Percentiles rank a stretch among this genome's conserved stretches.
Conservation (phyloP, 495 filamentous ascomycete species). For the Daldinia loculata region DNA sequence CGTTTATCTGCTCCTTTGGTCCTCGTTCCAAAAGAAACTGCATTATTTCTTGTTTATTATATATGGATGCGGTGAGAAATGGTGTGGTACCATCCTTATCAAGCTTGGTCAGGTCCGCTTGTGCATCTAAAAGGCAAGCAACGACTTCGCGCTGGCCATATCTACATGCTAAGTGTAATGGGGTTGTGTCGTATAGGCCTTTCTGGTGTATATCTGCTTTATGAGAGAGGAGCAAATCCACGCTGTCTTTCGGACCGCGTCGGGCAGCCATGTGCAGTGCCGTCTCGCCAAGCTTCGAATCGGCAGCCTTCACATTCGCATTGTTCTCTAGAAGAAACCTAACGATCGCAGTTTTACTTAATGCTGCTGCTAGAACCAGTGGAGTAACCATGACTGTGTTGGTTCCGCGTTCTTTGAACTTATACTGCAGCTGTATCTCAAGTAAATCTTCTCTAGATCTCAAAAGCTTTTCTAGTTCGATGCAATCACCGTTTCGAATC, state of each 20-base stretch:
- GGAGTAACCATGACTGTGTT: too few species aligned
- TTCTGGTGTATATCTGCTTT: neutral
- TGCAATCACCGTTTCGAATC: too few species aligned
- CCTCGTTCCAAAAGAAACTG: constrained; percentile 1
- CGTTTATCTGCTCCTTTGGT: neutral
- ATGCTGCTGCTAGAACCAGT: too few species aligned
- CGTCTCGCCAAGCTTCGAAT: too few species aligned
- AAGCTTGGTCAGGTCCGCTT: neutral
- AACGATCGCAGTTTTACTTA: too few species aligned
- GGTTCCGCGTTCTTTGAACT: too few species aligned
- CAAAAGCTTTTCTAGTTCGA: too few species aligned
- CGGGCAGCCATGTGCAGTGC: too few species aligned
- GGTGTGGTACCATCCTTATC: neutral
- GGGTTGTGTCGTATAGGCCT: neutral
- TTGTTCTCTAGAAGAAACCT: too few species aligned
- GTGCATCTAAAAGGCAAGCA: constrained; percentile 5
- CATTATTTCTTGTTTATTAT: neutral
- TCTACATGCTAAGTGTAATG: constrained; percentile 12
- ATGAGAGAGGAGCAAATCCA: constrained; percentile 15
- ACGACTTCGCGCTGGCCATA: neutral
- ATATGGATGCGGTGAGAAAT: constrained; percentile 1
- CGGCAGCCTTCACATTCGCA: too few species aligned
- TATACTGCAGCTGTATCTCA: too few species aligned
- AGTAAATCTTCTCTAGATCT: too few species aligned
- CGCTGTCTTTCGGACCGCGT: neutral